phyloP scores from a whole-genome alignment of 495 filamentous ascomycete species.

The Xylaria longipes region DNA sequence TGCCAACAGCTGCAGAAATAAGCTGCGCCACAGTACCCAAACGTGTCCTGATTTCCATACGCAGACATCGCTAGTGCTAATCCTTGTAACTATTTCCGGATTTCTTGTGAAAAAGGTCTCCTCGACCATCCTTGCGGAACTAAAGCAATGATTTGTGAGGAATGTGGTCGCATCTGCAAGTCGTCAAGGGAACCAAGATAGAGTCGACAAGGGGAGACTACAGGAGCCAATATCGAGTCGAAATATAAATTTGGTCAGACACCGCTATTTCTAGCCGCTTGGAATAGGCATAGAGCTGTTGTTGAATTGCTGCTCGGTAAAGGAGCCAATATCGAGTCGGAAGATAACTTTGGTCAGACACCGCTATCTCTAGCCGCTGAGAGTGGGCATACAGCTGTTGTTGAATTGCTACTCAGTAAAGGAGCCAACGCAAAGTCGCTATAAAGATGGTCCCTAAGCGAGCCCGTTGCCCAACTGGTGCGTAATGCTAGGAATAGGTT shows the following conservation, averaged over 20 bases:
- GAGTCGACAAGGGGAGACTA: not conserved
- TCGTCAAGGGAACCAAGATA: not conserved
- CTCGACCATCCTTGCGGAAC: not conserved
- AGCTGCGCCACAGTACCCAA: not conserved
- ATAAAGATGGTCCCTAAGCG: no score
- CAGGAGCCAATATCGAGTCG: no score
- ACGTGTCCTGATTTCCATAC: not conserved
- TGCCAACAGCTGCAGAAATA: not conserved
- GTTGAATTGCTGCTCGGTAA: not conserved
- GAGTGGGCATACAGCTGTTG: not conserved
- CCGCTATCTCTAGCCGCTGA: not conserved
- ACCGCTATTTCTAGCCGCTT: not conserved
- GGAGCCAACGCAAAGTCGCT: no score
- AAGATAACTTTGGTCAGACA: not conserved
- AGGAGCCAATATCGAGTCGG: not conserved
- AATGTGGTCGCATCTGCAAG: not conserved
- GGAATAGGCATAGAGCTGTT: not conserved
- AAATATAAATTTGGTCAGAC: not conserved
- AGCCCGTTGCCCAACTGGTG: no score
- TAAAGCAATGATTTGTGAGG: not conserved
- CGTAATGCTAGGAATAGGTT: no score
- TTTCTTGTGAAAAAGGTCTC: not conserved
- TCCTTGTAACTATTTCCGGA: not conserved
- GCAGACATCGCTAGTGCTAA: not conserved
- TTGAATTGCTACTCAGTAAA: not conserved